These are phyloP conservation scores for Phialophora expanda DNA, from an alignment of 2,329 filamentous ascomycete species.

Conservation along the genomic window DNA sequence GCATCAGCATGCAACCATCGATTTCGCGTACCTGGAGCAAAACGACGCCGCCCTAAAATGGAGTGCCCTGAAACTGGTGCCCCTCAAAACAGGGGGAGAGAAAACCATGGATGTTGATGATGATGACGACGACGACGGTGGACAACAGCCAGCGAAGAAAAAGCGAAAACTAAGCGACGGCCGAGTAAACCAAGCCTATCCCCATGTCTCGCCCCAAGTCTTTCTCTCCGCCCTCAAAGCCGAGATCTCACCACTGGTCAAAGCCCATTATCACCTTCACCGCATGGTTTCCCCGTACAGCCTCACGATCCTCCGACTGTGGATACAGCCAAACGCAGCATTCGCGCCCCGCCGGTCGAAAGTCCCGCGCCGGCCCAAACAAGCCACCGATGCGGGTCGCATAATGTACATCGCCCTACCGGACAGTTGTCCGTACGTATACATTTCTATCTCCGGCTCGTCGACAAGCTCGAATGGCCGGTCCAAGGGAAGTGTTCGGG, in stretches of 20 bases:
- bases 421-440: constrained; percentile 76
- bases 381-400: constrained; percentile 64
- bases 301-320: constrained; percentile 75
- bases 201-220: constrained; percentile 68
- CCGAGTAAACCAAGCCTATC: constrained; percentile 38
- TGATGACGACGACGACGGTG: constrained; percentile 31
- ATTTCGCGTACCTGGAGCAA: constrained; percentile 60
- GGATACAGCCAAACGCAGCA: constrained; percentile 74
- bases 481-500: constrained; percentile 8
- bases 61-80: constrained; percentile 58
- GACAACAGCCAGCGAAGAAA: constrained; percentile 36
- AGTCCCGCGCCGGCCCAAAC: constrained; percentile 47
- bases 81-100: constrained; percentile 32
- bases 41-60: constrained; percentile 58
- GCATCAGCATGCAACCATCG: constrained; percentile 61
- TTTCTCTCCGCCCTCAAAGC: constrained; percentile 77
- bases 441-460: constrained; percentile 61
- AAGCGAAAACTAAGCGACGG: constrained; percentile 38
- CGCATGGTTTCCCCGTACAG: constrained; percentile 60
- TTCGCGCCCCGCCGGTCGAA: constrained; percentile 61
- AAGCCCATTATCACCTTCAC: constrained; percentile 81
- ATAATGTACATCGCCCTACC: constrained; percentile 84
- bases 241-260: constrained; percentile 77
- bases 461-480: constrained; percentile 44
- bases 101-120: constrained; percentile 24